Percentiles rank a stretch among this genome's conserved stretches.
These are phyloP conservation scores for Thermoascus crustaceus DNA, from an alignment of 2,329 filamentous ascomycete species.

Conservation along the genomic window DNA sequence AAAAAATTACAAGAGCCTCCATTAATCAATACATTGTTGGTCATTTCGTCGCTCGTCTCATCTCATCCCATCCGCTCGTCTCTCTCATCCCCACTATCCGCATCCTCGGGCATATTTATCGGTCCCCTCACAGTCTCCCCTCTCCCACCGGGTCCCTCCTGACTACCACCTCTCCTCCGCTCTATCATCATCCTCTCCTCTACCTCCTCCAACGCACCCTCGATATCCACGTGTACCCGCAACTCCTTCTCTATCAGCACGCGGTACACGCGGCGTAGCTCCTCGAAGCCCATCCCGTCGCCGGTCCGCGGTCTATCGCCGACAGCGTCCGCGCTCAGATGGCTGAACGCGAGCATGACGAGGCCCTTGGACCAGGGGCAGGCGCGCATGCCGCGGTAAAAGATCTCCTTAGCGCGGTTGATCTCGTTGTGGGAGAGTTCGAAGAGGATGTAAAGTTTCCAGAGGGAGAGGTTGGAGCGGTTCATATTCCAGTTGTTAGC, in stretches of 20 bases:
- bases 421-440: constrained; percentile 35
- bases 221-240: constrained; percentile 49
- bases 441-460: constrained; percentile 47
- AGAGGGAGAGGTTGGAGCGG: constrained; percentile 38
- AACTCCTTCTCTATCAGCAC: constrained; percentile 55
- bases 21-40: no score
- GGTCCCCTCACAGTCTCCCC: constrained; percentile 7
- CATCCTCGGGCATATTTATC: constrained; percentile 24
- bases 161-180: constrained; percentile 6
- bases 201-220: constrained; percentile 33
- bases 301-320: neutral
- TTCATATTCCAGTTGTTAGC: constrained; percentile 10
- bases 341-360: constrained; percentile 49
- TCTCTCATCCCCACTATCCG: constrained; percentile 17
- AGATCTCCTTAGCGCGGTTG: constrained; percentile 42
- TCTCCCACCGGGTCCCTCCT: constrained; percentile 1
- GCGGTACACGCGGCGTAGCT: constrained; percentile 47
- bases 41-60: no score
- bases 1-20: no score
- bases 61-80: constrained; percentile 9
- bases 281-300: constrained; percentile 34
- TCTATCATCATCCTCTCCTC: constrained; percentile 15
- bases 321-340: constrained; percentile 22
- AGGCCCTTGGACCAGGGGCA: constrained; percentile 59
- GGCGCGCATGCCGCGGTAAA: constrained; percentile 47